phyloP scores from a whole-genome alignment of 1,139 yeast species.

The Candida sanyaensis region DNA sequence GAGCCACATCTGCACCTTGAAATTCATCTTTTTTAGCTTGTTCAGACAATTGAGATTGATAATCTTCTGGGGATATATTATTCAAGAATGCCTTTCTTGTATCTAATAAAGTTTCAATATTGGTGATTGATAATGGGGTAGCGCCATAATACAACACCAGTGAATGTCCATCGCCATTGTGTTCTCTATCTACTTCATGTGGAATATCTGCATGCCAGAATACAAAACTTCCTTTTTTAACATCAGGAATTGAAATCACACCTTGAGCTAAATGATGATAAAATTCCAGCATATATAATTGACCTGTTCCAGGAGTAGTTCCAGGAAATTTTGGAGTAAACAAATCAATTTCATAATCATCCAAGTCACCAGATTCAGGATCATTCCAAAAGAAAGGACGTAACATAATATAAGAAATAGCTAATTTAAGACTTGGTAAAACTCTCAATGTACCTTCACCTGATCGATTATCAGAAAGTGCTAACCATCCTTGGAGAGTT shows the following conservation, averaged over 20 bases:
- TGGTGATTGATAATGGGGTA: constrained; percentile 17
- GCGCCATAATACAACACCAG: constrained; percentile 31
- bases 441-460: constrained; percentile 48
- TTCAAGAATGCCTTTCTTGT: constrained; percentile 16
- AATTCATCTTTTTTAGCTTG: constrained; percentile 14
- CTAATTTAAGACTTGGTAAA: constrained; percentile 37
- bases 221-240: constrained; percentile 43
- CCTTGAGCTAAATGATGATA: constrained; percentile 32
- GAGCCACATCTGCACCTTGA: constrained; percentile 18
- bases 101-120: constrained; percentile 17
- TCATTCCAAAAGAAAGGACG: constrained; percentile 46
- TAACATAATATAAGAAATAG: constrained; percentile 43
- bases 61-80: constrained; percentile 19
- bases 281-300: constrained; percentile 19
- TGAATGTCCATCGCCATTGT: constrained; percentile 38
- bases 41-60: constrained; percentile 16
- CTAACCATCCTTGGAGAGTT: constrained; percentile 52
- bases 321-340: constrained; percentile 26
- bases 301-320: constrained; percentile 22
- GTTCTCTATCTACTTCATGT: constrained; percentile 49
- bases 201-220: constrained; percentile 52
- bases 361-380: constrained; percentile 4
- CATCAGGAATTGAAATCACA: constrained; percentile 34
- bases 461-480: constrained; percentile 33
- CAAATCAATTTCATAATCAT: constrained; percentile 25